Conservation (phyloP, 1,284 basidiomycete species). For the Fomitopsis schrenkii region DNA sequence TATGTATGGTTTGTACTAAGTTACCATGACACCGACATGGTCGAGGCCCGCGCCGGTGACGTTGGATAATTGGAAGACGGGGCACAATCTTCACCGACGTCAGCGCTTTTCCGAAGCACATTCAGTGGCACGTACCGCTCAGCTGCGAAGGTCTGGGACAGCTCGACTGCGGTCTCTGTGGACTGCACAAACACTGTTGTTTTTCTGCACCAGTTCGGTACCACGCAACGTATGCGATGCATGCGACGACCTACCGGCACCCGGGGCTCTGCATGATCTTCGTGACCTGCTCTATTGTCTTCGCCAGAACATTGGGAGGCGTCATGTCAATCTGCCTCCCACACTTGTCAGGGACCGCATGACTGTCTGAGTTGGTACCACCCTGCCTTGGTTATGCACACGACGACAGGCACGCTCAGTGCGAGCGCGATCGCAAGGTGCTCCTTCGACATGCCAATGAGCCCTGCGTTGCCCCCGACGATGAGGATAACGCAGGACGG, state of each 20-base stretch:
- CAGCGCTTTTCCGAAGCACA: neutral
- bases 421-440: conserved; percentile 95
- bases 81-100: conserved; percentile 63
- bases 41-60: conserved; percentile 93
- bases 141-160: conserved; percentile 68
- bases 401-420: conserved; percentile 88
- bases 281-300: conserved; percentile 89
- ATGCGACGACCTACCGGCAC: conserved; percentile 56
- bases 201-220: conserved; percentile 43
- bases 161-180: conserved; percentile 72
- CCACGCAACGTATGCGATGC: neutral
- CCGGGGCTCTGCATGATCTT: conserved; percentile 95
- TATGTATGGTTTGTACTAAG: neutral
- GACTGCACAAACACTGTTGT: conserved; percentile 75
- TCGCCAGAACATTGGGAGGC: conserved; percentile 83
- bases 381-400: conserved; percentile 89
- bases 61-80: conserved; percentile 92
- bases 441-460: conserved; percentile 98
- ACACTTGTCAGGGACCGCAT: neutral
- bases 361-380: neutral
- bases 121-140: conserved; percentile 45
- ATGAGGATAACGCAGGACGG: conserved; percentile 96
- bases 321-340: conserved; percentile 89
- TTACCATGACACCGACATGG: conserved; percentile 40
- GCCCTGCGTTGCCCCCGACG: conserved; percentile 92